Conservation (phyloP, 2,329 filamentous ascomycete genomes). For the Orbilia ellipsospora region DNA sequence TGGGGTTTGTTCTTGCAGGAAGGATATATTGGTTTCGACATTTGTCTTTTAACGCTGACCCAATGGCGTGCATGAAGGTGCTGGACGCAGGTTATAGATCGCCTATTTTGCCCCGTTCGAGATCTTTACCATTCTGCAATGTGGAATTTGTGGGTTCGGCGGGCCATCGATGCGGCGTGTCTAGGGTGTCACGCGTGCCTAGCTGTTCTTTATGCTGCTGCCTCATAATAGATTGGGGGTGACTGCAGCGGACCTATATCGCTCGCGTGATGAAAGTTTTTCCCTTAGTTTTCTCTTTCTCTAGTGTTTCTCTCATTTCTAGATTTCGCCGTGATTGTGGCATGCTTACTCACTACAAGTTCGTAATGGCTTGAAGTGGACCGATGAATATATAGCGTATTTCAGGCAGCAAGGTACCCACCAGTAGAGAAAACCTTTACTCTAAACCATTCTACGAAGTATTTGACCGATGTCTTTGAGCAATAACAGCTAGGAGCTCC, state of each 20-base stretch:
- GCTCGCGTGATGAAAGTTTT: neutral
- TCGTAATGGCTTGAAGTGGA: neutral
- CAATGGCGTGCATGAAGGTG: too few relatives aligned
- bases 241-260: neutral
- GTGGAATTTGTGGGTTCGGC: neutral
- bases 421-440: neutral
- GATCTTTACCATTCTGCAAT: too few relatives aligned
- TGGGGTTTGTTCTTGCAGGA: too few relatives aligned
- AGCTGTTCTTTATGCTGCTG: constrained; percentile 2
- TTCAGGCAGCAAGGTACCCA: constrained; percentile 8
- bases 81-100: too few relatives aligned
- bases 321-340: too few relatives aligned
- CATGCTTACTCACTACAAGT: too few relatives aligned
- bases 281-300: neutral
- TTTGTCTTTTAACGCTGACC: too few relatives aligned
- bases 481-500: too few relatives aligned
- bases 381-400: neutral
- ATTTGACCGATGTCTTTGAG: too few relatives aligned
- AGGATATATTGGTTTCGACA: too few relatives aligned
- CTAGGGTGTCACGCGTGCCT: constrained; percentile 15
- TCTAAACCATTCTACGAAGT: neutral
- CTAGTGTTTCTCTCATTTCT: neutral
- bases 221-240: constrained; percentile 6
- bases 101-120: too few relatives aligned
- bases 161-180: constrained; percentile 6